These are phyloP conservation scores for Alternaria sp. DNA, from an alignment of 2,329 filamentous ascomycete genomes.

Conservation along the genomic window DNA sequence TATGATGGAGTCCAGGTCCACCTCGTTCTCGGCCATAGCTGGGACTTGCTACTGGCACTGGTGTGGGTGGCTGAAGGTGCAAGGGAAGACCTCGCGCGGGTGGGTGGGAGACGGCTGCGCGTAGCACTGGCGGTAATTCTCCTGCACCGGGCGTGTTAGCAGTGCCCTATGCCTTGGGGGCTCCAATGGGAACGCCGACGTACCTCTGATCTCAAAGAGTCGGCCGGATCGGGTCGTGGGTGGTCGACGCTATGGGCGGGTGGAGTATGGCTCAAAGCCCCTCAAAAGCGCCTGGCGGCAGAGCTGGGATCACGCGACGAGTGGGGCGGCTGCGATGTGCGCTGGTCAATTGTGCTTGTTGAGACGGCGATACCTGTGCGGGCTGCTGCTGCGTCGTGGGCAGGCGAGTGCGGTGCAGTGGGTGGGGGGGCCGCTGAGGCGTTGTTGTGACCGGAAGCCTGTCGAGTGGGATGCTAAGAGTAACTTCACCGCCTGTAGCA, in stretches of 20 bases:
- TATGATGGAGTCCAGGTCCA: constrained; percentile 99
- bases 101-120: constrained; percentile 33
- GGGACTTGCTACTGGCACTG: constrained; percentile 46
- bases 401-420: constrained; percentile 36
- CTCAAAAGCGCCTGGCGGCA: constrained; percentile 47
- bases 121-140: constrained; percentile 28
- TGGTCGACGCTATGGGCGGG: constrained; percentile 33
- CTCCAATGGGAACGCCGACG: constrained; percentile 16
- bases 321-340: constrained; percentile 29
- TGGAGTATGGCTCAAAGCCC: constrained; percentile 50
- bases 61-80: constrained; percentile 30
- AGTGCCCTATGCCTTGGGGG: constrained; percentile 13
- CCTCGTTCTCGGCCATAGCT: constrained; percentile 82
- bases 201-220: constrained; percentile 41
- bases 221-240: constrained; percentile 22
- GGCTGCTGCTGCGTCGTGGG: constrained; percentile 37
- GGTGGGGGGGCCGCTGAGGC: constrained; percentile 35
- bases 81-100: constrained; percentile 46
- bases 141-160: constrained; percentile 29
- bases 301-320: constrained; percentile 44
- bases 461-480: constrained; percentile 43
- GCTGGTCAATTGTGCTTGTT: constrained; percentile 37
- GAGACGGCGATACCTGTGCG: constrained; percentile 35
- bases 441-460: constrained; percentile 45
- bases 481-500: constrained; percentile 48